Evolutionary conservation across 352 stramenopile species (phyloP), one percentile per base, ranked within the genome.

Genomic region (Blastocystis sp.): DNA sequence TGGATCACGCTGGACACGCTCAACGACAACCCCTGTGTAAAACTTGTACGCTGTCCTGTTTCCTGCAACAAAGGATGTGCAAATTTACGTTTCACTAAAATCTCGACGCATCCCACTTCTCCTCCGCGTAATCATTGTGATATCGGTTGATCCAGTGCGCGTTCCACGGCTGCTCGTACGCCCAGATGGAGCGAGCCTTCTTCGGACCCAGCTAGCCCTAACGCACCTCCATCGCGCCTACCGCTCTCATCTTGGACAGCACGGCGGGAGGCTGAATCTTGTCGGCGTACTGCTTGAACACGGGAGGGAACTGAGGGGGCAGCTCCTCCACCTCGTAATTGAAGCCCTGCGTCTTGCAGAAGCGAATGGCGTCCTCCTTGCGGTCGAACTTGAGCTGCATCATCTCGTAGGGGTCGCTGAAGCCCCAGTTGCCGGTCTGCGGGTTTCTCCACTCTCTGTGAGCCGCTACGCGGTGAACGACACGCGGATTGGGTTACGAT

Each of bases 351-450:
- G 71, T 81, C 57, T 81, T n/a, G 57, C 71, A 81, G 71, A 81
- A 81, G 28, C 71, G 71, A 24, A 81, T 81, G 24, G 71, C 71
- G 54, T 81, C 71, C 60, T 81, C 71, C 71, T 81, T 81, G 3
- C 52, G 43, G 28, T 81, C 71, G 57, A 81, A 81, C 71, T 81
- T 81, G 48, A 81, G 71, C 71, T 81, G 71, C 71, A 81, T 81
- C 71, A 81, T 81, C 28, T 81, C 71, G 38, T 65, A 81, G 10
- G 71, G 71, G 45, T 81, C 71, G 21, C 40, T 63, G 28, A 81
- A 81, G 48, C 71, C 71, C 71, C 54, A 65, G 59, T 81, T 59
- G 38, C 71, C 71, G 6, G 71, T 81, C 40, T 66, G 57, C 7
- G 34, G 48, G 28, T 81, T 81, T 65, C 71, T 64, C 71, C 71